Conservation (phyloP, 148 eudicot genomes). For the Cornus controversa region DNA sequence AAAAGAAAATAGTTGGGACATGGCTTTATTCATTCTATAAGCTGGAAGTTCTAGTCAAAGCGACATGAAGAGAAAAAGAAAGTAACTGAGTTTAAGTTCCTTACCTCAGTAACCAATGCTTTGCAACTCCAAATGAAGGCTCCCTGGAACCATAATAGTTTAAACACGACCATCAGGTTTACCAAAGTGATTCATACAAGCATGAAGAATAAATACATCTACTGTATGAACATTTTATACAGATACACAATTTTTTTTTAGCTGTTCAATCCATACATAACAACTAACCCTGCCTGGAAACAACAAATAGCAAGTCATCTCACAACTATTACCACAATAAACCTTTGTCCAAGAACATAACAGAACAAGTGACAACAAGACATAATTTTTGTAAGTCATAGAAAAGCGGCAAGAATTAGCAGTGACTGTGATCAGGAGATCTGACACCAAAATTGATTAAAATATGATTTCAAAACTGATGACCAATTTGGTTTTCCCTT, state of each 20-base stretch:
- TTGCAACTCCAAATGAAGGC: constrained; percentile 94
- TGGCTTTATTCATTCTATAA: background rate
- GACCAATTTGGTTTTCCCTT: background rate
- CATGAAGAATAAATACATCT: background rate
- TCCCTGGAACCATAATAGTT: constrained; percentile 55
- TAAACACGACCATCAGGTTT: constrained; percentile 8
- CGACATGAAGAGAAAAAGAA: background rate
- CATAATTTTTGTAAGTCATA: background rate
- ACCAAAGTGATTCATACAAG: background rate
- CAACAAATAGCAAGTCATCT: background rate
- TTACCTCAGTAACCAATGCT: constrained; percentile 92
- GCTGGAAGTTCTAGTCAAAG: background rate
- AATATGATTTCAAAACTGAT: background rate
- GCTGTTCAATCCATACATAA: background rate
- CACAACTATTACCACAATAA: background rate
- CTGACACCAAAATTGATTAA: background rate
- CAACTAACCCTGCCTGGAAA: background rate
- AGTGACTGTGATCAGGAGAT: background rate
- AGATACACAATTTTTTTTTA: background rate
- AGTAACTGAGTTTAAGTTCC: constrained; percentile 6
- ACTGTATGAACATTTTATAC: background rate
- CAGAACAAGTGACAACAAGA: background rate
- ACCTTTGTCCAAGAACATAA: background rate
- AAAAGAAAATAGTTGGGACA: background rate
- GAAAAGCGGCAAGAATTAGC: background rate